Evolutionary conservation across 257 asterid species (phyloP).

Genomic region (Schizonepeta tenuifolia): DNA sequence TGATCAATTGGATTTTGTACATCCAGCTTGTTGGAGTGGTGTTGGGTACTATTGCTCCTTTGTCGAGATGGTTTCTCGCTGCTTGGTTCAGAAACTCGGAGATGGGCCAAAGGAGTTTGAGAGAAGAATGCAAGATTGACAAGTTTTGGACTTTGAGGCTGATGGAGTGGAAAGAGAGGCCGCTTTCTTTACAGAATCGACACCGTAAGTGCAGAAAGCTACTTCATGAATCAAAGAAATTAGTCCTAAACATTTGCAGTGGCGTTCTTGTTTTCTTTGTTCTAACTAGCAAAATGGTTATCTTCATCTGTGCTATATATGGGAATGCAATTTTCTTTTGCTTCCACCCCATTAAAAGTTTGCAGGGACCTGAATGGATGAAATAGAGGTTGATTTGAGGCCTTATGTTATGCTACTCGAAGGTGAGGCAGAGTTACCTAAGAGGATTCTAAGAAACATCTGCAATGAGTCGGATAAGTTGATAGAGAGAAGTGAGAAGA

Average conservation of each 20-base stretch:
- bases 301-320: conserved; percentile 12
- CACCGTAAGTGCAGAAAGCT: conserved; percentile 5
- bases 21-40: conserved; percentile 32
- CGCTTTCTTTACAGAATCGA: conserved; percentile 22
- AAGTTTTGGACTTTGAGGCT: conserved; percentile 35
- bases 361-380: not conserved
- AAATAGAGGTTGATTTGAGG: not conserved
- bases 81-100: not conserved
- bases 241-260: conserved; percentile 1
- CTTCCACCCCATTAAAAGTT: not conserved
- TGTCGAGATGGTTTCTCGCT: conserved; percentile 31
- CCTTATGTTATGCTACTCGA: conserved; percentile 34
- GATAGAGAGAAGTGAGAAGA: conserved; percentile 26
- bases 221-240: conserved; percentile 17
- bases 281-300: conserved; percentile 23
- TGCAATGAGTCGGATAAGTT: conserved; percentile 22
- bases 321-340: not conserved
- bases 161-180: conserved; percentile 34
- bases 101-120: not conserved
- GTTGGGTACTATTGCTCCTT: conserved; percentile 37
- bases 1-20: conserved; percentile 18
- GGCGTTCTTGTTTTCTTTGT: conserved; percentile 31
- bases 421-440: conserved; percentile 28
- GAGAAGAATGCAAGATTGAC: conserved; percentile 27
- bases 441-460: not conserved